Percentiles rank a stretch among this genome's conserved stretches.
phyloP scores from a whole-genome alignment of 139 green algal genomes.

The Auxenochlorella protothecoides region DNA sequence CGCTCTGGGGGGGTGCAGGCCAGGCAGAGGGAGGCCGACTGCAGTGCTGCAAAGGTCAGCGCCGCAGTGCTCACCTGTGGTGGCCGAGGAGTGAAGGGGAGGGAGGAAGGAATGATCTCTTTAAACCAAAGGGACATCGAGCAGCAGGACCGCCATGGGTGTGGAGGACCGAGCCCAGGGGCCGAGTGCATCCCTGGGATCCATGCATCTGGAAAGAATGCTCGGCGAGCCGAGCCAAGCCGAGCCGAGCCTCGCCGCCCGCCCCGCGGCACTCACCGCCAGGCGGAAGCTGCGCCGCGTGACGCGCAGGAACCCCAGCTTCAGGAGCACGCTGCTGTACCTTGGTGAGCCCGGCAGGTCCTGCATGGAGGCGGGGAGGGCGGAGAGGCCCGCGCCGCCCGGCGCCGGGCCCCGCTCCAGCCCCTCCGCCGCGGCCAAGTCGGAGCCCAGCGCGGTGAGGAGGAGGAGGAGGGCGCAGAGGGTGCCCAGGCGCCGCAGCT shows the following conservation, averaged over 20 bases:
- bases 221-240: too few species aligned
- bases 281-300: conserved; percentile 22
- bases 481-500: conserved; percentile 15
- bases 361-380: conserved; percentile 1
- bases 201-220: too few species aligned
- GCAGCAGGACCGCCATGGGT: too few species aligned
- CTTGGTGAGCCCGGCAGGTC: background rate
- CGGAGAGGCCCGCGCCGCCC: background rate
- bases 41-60: conserved; percentile 23
- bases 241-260: too few species aligned
- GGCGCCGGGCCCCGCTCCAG: background rate
- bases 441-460: conserved; percentile 3
- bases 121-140: too few species aligned
- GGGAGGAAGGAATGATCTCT: too few species aligned
- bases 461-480: conserved; percentile 20
- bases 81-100: too few species aligned
- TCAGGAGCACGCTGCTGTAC: conserved; percentile 22
- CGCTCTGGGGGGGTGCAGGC: conserved; percentile 22
- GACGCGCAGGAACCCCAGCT: conserved; percentile 20
- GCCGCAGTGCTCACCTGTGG: background rate
- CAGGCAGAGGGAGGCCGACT: conserved; percentile 29
- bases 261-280: conserved; percentile 3
- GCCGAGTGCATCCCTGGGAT: too few species aligned
- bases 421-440: background rate
- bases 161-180: too few species aligned